phyloP scores from a whole-genome alignment of 352 stramenopile species.

The Pythium scleroteichum region DNA sequence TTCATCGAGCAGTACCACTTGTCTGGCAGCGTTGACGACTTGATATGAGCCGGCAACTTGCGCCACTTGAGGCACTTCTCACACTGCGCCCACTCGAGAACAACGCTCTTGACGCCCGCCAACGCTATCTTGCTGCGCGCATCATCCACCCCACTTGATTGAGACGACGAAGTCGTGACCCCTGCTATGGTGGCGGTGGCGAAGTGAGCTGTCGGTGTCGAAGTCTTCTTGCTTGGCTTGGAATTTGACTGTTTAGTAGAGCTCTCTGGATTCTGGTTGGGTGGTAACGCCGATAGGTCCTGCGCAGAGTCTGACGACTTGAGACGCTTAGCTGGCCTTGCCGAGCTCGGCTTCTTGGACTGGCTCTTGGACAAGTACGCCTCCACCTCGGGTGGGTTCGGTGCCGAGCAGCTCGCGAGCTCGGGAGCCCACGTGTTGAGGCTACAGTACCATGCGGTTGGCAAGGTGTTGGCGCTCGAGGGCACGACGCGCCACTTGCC shows the following conservation, averaged over 20 bases:
- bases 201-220: conserved; percentile 20
- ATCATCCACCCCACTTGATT: conserved; percentile 7
- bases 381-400: conserved; percentile 76
- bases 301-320: conserved; percentile 23
- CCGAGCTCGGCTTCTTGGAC: conserved; percentile 44
- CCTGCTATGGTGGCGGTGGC: background rate
- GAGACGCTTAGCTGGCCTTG: conserved; percentile 55
- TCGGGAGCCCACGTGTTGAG: conserved; percentile 81
- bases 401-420: conserved; percentile 63
- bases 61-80: conserved; percentile 97
- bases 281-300: background rate
- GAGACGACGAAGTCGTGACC: background rate
- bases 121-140: conserved; percentile 3
- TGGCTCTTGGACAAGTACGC: conserved; percentile 61
- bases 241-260: background rate
- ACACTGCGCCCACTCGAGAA: conserved; percentile 95
- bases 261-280: background rate
- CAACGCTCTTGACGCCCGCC: conserved; percentile 62
- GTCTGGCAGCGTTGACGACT: conserved; percentile 91
- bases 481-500: conserved; percentile 95
- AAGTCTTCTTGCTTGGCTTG: conserved; percentile 28
- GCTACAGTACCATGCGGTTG: conserved; percentile 88
- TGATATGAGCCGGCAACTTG: conserved; percentile 90
- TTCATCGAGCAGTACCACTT: conserved; percentile 98
- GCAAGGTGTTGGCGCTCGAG: conserved; percentile 86